A percentile compares a stretch with the other conserved stretches of the same genome.
These are phyloP conservation scores for Penicillium sclerotigenum DNA, from an alignment of 2,329 filamentous ascomycete genomes.

Conservation along the genomic window DNA sequence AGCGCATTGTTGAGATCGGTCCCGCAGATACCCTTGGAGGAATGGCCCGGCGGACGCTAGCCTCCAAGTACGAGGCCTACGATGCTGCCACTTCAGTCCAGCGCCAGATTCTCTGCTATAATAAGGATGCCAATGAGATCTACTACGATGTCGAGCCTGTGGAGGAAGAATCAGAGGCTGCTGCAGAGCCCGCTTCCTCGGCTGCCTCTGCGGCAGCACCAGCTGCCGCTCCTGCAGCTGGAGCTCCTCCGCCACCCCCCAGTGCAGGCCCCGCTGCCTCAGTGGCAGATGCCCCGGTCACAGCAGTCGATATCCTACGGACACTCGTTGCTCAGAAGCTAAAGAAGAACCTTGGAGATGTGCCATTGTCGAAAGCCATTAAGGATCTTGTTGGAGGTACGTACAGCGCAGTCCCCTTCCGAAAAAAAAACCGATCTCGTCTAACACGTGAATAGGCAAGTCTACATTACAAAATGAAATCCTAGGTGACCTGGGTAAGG, in stretches of 20 bases:
- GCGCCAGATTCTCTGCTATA: conserved; percentile 97
- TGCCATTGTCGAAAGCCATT: conserved; percentile 93
- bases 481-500: conserved; percentile 92
- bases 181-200: conserved; percentile 34
- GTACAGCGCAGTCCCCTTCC: conserved; percentile 34
- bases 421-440: neutral
- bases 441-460: conserved; percentile 64
- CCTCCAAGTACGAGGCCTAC: conserved; percentile 97
- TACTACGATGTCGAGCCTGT: conserved; percentile 98
- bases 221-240: conserved; percentile 50
- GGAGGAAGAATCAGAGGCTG: conserved; percentile 75
- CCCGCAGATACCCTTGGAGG: conserved; percentile 94
- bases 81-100: conserved; percentile 95
- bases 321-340: conserved; percentile 93
- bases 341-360: conserved; percentile 86
- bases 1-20: conserved; percentile 96
- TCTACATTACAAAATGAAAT: conserved; percentile 99
- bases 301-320: conserved; percentile 84
- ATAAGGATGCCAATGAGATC: conserved; percentile 98
- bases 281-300: conserved; percentile 80
- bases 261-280: conserved; percentile 82
- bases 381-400: conserved; percentile 96
- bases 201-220: conserved; percentile 40
- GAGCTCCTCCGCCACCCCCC: conserved; percentile 57
- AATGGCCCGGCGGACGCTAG: conserved; percentile 94